Evolutionary conservation across 768 basidiomycete species (phyloP), one percentile per base, ranked within the genome.

Genomic region (Leccinum fibrillosum): DNA sequence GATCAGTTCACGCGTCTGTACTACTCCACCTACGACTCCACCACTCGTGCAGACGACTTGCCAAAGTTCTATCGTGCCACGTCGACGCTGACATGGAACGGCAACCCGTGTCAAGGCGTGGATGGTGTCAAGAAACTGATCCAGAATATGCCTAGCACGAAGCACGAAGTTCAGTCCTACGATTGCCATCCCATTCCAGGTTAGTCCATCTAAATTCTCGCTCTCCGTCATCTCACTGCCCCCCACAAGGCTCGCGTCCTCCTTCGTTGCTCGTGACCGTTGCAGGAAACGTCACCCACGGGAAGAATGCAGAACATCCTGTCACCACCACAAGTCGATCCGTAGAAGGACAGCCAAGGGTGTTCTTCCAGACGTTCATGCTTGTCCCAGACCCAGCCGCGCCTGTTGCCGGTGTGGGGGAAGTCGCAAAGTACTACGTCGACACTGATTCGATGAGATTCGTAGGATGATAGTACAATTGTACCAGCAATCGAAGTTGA

Each of bases 141-240:
- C 23, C 74, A 81, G 62, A 83, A 82, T 53, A 91, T 91, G 86
- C 90, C 90, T 2, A 76, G 77, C 19, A 90, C 91, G 26, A 89
- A 85, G 62, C 92, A 94, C 64, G 92, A 94, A 58, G 80, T 94
- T 19, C 88, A 90, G 69, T 91, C 89, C 17, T 92, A 91, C 62
- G 92, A 94, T 69, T 94, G 92, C 64, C 92, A 94, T 70, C 89
- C 92, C 35, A 91, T 94, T 58, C 89, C 90, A 73, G 90, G 92
- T 89, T 55, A 54, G 73, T 21, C 21, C 21, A 21, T 21, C 21
- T 21, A 21, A 21, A 21, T 21, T 45, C 47, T 50, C 52, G 23
- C 39, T 54, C 58, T 49, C 60, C 37, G n/a, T 34, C 17, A 9
- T 60, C 53, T 62, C 56, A 61, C 58, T 50, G 47, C 48, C 52